Evolutionary conservation across 2,329 filamentous ascomycete genomes (phyloP).

Genomic region (Berkeleyomyces basicola): DNA sequence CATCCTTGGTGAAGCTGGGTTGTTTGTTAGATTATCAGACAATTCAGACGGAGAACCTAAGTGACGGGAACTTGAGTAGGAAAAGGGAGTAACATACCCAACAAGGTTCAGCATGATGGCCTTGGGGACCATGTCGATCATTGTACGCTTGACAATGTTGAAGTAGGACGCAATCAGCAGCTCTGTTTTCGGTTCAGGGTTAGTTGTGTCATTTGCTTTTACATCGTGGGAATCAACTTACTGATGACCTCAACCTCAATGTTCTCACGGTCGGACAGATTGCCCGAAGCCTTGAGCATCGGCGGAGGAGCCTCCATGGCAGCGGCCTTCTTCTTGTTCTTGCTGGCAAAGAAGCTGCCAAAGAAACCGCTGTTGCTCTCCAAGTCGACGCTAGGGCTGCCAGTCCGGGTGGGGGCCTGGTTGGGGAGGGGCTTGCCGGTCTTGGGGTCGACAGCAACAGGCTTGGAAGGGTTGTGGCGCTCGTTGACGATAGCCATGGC

Average conservation of each 20-base stretch:
- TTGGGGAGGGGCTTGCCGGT: conserved; percentile 81
- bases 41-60: neutral
- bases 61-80: neutral
- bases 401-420: conserved; percentile 51
- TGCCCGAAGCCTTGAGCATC: conserved; percentile 85
- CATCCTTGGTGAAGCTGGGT: conserved; percentile 75
- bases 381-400: conserved; percentile 51
- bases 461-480: conserved; percentile 63
- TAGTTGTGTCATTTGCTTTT: neutral
- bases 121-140: conserved; percentile 99
- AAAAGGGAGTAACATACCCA: conserved; percentile 45
- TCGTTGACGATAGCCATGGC: conserved; percentile 98
- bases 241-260: conserved; percentile 98
- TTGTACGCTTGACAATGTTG: conserved; percentile 93
- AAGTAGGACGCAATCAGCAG: conserved; percentile 93
- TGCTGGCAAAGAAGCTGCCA: conserved; percentile 93
- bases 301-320: conserved; percentile 94
- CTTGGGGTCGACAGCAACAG: conserved; percentile 93
- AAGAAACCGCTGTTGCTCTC: conserved; percentile 68
- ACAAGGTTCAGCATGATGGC: conserved; percentile 97
- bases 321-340: conserved; percentile 99
- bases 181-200: conserved; percentile 34
- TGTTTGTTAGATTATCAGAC: neutral
- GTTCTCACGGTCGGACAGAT: conserved; percentile 79
- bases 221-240: conserved; percentile 31